These are phyloP conservation scores for Didymella pinodella DNA, from an alignment of 2,329 filamentous ascomycete species.

Conservation along the genomic window DNA sequence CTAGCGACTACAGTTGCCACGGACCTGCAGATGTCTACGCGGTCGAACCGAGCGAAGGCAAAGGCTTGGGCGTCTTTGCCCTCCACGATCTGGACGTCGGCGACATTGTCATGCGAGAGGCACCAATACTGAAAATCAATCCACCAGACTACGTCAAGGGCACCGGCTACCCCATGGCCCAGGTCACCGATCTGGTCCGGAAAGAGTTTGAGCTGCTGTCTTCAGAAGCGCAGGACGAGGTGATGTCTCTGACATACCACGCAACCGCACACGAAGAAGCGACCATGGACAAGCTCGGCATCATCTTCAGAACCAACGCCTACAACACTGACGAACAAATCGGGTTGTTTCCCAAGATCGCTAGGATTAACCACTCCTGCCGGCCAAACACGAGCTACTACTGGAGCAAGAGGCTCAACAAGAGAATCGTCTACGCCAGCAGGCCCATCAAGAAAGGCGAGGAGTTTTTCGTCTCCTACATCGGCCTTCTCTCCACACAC, in stretches of 20 bases:
- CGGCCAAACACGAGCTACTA: constrained; percentile 49
- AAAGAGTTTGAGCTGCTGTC: constrained; percentile 38
- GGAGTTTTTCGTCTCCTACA: constrained; percentile 52
- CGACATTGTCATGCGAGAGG: constrained; percentile 52
- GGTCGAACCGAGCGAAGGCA: constrained; percentile 47
- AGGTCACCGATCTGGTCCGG: constrained; percentile 32
- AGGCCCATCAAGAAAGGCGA: constrained; percentile 51
- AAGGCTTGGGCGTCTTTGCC: constrained; percentile 56
- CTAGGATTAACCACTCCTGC: constrained; percentile 50
- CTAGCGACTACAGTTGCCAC: constrained; percentile 31
- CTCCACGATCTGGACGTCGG: constrained; percentile 47
- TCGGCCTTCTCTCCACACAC: constrained; percentile 44
- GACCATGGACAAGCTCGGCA: constrained; percentile 33
- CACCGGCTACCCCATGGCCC: constrained; percentile 37
- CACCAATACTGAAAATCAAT: constrained; percentile 47
- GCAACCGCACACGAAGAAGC: constrained; percentile 26
- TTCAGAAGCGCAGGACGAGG: constrained; percentile 28
- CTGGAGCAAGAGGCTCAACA: constrained; percentile 45
- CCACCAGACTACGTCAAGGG: constrained; percentile 40
- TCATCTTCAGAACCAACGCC: constrained; percentile 49
- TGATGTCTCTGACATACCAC: constrained; percentile 43
- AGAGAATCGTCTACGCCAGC: constrained; percentile 48
- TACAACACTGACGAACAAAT: constrained; percentile 50
- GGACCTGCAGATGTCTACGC: constrained; percentile 38
- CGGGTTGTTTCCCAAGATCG: constrained; percentile 47